Conservation (phyloP, 2,329 filamentous ascomycete species). For the Cryoendolithus antarcticus region DNA sequence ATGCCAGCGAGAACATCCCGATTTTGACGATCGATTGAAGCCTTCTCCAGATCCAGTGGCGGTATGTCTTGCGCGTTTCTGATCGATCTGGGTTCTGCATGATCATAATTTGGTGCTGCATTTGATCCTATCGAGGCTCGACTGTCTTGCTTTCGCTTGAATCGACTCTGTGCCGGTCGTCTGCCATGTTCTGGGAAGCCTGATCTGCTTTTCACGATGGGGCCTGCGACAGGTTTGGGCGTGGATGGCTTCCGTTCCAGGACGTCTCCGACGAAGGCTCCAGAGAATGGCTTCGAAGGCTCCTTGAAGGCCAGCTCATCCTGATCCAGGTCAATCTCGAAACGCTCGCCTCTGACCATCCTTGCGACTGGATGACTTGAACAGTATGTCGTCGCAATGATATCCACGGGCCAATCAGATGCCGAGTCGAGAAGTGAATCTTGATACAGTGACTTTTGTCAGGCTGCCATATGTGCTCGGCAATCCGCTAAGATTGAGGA, state of each 20-base stretch:
- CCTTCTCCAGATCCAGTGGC: constrained; percentile 44
- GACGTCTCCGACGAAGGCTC: constrained; percentile 60
- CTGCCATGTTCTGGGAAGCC: constrained; percentile 89
- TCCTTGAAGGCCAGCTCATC: constrained; percentile 7
- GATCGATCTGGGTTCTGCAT: too few species aligned
- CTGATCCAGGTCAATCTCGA: constrained; percentile 43
- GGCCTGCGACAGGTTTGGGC: constrained; percentile 51
- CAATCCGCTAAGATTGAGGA: too few species aligned
- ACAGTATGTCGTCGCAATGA: not conserved
- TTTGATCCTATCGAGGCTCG: too few species aligned
- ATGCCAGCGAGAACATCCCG: constrained; percentile 59
- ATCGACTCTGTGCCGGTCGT: constrained; percentile 59
- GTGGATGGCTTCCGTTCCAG: constrained; percentile 55
- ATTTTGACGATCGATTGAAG: constrained; percentile 74
- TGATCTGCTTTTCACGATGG: constrained; percentile 41
- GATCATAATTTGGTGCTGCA: too few species aligned
- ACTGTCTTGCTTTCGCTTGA: constrained; percentile 45
- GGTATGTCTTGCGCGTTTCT: too few species aligned
- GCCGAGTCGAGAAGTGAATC: not conserved
- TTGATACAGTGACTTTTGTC: too few species aligned
- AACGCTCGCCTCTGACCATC: constrained; percentile 45
- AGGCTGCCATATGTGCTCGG: too few species aligned
- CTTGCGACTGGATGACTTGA: not conserved
- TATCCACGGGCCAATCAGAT: not conserved
- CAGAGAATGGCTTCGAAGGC: constrained; percentile 9